Evolutionary conservation across 176 grass and related monocot genomes (phyloP).

Genomic region (Zoysia japonica): DNA sequence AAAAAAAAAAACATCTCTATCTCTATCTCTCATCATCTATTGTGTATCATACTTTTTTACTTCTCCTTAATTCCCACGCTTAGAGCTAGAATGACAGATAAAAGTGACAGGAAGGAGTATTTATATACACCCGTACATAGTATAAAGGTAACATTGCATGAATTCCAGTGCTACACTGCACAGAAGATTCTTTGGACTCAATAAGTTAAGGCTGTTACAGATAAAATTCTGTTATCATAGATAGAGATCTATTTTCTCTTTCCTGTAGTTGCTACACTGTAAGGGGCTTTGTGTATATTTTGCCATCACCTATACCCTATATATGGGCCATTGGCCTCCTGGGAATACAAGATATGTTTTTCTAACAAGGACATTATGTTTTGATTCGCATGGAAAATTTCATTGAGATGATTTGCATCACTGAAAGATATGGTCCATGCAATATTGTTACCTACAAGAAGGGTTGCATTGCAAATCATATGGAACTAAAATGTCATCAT

Average conservation of each 20-base stretch:
- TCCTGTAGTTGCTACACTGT: too few species aligned
- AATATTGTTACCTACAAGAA: conserved; percentile 18
- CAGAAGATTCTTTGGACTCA: conserved; percentile 4
- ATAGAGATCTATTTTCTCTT: too few species aligned
- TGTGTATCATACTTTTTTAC: too few species aligned
- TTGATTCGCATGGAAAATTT: conserved; percentile 18
- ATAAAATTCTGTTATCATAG: too few species aligned
- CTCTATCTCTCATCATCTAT: too few species aligned
- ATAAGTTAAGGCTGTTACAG: neutral
- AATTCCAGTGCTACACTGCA: conserved; percentile 9
- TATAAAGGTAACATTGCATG: conserved; percentile 24
- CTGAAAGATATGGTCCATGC: neutral
- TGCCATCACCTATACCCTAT: too few species aligned
- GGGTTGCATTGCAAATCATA: neutral
- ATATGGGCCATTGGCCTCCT: too few species aligned
- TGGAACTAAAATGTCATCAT: neutral
- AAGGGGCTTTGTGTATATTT: too few species aligned
- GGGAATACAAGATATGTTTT: too few species aligned
- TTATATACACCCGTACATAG: conserved; percentile 12
- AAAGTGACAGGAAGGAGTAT: neutral
- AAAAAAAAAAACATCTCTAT: too few species aligned
- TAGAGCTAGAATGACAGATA: too few species aligned
- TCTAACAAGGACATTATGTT: neutral
- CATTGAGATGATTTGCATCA: conserved; percentile 13
- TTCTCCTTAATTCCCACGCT: too few species aligned